These are phyloP conservation scores for Russula virescens DNA, from an alignment of 768 basidiomycete genomes.

Conservation along the genomic window DNA sequence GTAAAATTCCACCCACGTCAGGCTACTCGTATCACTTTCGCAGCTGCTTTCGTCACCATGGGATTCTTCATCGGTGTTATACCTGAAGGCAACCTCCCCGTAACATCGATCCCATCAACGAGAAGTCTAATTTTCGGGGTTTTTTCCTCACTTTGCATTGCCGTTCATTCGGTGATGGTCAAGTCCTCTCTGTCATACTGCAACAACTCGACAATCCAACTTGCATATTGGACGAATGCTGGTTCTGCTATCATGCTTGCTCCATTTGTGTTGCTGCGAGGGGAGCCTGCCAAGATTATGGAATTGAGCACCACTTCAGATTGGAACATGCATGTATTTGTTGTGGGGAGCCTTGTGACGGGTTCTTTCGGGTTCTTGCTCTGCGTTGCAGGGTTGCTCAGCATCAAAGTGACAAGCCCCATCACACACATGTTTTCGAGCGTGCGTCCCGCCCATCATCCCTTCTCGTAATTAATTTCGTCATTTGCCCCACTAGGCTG, in stretches of 20 bases:
- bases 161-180: constrained; percentile 69
- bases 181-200: constrained; percentile 63
- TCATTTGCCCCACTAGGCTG: constrained; percentile 43
- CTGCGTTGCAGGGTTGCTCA: constrained; percentile 70
- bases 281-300: constrained; percentile 43
- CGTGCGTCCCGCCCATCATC: constrained; percentile 38
- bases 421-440: constrained; percentile 84
- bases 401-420: constrained; percentile 78
- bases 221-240: constrained; percentile 76
- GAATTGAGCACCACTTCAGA: constrained; percentile 34
- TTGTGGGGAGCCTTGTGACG: constrained; percentile 62
- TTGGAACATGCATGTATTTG: constrained; percentile 51
- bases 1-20: constrained; percentile 51
- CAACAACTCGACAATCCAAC: constrained; percentile 63
- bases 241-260: constrained; percentile 61
- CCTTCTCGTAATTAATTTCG: neutral
- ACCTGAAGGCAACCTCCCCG: constrained; percentile 45
- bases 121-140: constrained; percentile 65
- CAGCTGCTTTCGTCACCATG: constrained; percentile 57
- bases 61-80: constrained; percentile 76
- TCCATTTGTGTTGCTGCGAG: constrained; percentile 54
- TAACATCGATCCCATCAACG: constrained; percentile 41
- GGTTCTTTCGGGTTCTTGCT: constrained; percentile 79
- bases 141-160: constrained; percentile 68
- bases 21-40: constrained; percentile 46